Conservation (phyloP, 768 basidiomycete species). For the Termitomyces sp. region DNA sequence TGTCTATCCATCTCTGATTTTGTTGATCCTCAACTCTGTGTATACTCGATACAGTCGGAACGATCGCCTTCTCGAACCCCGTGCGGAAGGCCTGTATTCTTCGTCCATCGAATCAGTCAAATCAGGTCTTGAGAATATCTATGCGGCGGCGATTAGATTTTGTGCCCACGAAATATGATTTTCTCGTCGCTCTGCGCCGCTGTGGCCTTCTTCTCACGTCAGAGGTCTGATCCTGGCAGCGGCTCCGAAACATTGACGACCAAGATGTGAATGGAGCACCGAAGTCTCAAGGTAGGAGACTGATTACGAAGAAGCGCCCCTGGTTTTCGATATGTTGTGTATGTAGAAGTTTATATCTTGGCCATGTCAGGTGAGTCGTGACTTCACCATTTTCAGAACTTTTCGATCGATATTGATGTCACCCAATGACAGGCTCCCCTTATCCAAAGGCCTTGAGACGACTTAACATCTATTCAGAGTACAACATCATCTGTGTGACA, state of each 20-base stretch:
- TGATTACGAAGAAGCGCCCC: background rate
- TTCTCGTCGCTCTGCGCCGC: background rate
- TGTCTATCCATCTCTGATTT: background rate
- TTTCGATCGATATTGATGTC: background rate
- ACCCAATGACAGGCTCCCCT: background rate
- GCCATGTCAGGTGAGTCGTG: background rate
- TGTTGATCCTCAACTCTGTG: background rate
- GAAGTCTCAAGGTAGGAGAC: background rate
- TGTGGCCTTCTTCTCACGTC: background rate
- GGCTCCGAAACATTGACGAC: background rate
- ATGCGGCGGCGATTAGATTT: background rate
- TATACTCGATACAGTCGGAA: background rate
- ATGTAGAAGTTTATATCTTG: background rate
- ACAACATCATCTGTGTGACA: background rate
- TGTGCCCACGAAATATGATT: too few species aligned
- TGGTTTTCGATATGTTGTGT: background rate
- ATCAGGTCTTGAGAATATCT: background rate
- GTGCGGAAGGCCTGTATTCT: background rate
- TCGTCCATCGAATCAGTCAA: background rate
- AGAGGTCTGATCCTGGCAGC: background rate
- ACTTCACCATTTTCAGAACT: background rate
- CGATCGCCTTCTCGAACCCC: background rate
- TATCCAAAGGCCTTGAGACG: background rate
- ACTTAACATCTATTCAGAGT: background rate
- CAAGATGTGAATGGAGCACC: background rate